A percentile compares a stretch with the other conserved stretches of the same genome.
These are phyloP conservation scores for Aquilaria yunnanensis DNA, from an alignment of 345 rosid species.

Conservation along the genomic window DNA sequence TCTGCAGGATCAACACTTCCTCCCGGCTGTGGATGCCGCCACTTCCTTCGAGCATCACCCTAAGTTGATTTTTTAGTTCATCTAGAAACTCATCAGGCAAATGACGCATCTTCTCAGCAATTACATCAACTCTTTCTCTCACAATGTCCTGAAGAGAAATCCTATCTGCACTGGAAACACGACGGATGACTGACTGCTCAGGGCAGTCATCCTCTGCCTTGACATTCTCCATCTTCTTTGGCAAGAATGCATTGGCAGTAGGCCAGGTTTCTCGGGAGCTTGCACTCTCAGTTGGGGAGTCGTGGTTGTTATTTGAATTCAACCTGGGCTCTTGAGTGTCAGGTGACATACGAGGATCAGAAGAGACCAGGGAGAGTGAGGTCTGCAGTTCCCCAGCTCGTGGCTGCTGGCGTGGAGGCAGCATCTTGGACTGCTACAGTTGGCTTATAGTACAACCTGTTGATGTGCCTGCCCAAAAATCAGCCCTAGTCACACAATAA, in stretches of 20 bases:
- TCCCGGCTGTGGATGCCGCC: conserved; percentile 79
- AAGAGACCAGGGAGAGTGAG: conserved; percentile 58
- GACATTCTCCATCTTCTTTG: conserved; percentile 65
- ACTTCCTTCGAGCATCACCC: conserved; percentile 75
- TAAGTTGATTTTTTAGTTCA: conserved; percentile 73
- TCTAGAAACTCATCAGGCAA: conserved; percentile 74
- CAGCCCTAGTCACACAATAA: not conserved
- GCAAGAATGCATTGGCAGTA: conserved; percentile 48
- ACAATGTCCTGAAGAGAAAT: conserved; percentile 77
- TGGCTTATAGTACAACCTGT: conserved; percentile 79
- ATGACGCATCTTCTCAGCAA: conserved; percentile 69
- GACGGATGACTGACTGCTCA: conserved; percentile 61
- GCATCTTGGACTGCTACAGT: conserved; percentile 55
- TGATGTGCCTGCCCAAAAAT: conserved; percentile 68
- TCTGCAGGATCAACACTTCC: conserved; percentile 72
- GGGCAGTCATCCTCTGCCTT: conserved; percentile 59
- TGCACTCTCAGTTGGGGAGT: conserved; percentile 97
- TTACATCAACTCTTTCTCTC: conserved; percentile 72
- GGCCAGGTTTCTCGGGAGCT: conserved; percentile 98
- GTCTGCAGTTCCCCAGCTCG: conserved; percentile 31
- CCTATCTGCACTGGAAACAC: conserved; percentile 62
- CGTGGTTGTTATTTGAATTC: conserved; percentile 64
- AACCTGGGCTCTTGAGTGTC: conserved; percentile 59
- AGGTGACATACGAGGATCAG: conserved; percentile 58
- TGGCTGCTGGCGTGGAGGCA: conserved; percentile 89